Evolutionary conservation across 768 basidiomycete species (phyloP).

Genomic region (Lactarius hengduanensis): DNA sequence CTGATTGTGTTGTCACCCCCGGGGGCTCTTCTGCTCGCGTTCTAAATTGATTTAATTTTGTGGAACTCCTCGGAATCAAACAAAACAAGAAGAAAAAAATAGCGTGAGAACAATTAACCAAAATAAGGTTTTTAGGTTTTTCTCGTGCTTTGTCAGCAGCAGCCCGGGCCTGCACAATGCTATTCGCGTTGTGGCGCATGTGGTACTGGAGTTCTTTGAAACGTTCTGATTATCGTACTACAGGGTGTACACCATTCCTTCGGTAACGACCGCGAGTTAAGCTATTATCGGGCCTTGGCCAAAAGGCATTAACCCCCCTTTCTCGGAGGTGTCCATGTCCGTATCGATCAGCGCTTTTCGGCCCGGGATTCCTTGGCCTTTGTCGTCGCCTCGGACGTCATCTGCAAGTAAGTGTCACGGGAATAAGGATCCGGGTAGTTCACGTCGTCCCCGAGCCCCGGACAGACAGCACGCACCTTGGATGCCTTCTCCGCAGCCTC

Average conservation of each 20-base stretch:
- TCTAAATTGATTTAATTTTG: neutral
- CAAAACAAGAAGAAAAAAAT: neutral
- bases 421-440: neutral
- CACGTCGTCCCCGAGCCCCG: neutral
- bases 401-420: neutral
- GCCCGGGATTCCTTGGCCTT: constrained; percentile 3
- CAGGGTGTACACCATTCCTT: neutral
- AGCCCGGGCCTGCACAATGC: no score
- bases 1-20: neutral
- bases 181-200: neutral
- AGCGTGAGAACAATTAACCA: neutral
- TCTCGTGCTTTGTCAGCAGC: neutral
- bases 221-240: neutral
- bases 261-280: neutral
- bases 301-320: neutral
- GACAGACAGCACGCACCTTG: constrained; percentile 1
- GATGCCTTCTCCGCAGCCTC: constrained; percentile 17
- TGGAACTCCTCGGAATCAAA: neutral
- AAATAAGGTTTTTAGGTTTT: neutral
- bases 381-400: constrained; percentile 15
- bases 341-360: constrained; percentile 10
- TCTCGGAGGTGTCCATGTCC: neutral
- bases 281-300: neutral
- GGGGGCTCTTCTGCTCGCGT: neutral
- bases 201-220: neutral